Conservation (phyloP, 176 grass and related monocot genomes). For the Paspalum vaginatum region DNA sequence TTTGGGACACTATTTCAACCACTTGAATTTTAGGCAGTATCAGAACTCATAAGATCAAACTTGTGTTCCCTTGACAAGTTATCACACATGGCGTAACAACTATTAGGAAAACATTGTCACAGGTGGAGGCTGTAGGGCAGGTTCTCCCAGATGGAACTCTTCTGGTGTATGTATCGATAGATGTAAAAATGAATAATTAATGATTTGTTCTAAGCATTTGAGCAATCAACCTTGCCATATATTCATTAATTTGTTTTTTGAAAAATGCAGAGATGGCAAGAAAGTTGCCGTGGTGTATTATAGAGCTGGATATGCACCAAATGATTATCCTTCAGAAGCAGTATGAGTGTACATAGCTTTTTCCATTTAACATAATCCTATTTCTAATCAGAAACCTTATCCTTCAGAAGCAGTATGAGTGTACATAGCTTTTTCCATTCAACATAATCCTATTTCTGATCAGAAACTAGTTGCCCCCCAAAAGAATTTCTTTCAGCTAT, state of each 20-base stretch:
- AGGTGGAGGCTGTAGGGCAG: constrained; percentile 80
- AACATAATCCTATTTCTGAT: constrained; percentile 1
- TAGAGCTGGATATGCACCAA: constrained; percentile 95
- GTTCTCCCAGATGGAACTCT: constrained; percentile 87
- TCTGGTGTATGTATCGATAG: constrained; percentile 60
- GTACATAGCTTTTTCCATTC: constrained; percentile 16
- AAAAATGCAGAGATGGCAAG: constrained; percentile 63
- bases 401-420: constrained; percentile 91
- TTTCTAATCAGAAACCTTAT: no score
- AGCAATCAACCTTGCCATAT: constrained; percentile 10
- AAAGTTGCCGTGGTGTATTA: constrained; percentile 85
- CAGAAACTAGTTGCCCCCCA: background rate
- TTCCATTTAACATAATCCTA: no score
- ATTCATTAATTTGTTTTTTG: constrained; percentile 19
- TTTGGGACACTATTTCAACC: background rate
- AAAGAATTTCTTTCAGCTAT: background rate
- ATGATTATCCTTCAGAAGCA: constrained; percentile 97
- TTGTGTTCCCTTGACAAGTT: constrained; percentile 62
- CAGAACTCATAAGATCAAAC: background rate
- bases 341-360: constrained; percentile 53
- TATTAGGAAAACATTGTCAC: constrained; percentile 91
- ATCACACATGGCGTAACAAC: constrained; percentile 79
- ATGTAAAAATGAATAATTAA: constrained; percentile 18
- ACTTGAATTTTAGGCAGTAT: background rate
- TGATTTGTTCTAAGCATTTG: background rate